Evolutionary conservation across 2,329 filamentous ascomycete species (phyloP), one percentile per base, ranked within the genome.

Genomic region (Verticillium dahliae): DNA sequence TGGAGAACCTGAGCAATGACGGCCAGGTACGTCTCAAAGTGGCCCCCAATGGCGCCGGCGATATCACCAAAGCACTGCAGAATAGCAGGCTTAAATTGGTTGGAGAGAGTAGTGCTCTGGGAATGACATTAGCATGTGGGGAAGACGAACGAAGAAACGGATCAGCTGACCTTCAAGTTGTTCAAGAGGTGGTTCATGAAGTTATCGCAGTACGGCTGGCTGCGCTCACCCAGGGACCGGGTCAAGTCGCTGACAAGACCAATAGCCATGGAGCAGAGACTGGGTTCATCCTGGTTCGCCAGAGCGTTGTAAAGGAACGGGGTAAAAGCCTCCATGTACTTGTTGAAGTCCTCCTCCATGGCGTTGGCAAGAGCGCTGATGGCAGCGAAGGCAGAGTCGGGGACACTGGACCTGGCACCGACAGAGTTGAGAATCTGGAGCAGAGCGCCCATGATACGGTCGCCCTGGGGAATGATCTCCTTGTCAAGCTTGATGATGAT

Each of bases 131-230:
- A 79, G 74, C 58, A 61, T 58, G 27, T 27, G n/a, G 45, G 27
- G 13, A n/a, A 54, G 41, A 18, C 56, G 5, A 15, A n/a, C 41
- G 15, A 14, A 31, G 7, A 13, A 27, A 31, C 31, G 60, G 38
- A 50, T 10, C 41, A 41, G 82, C 84, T 72, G 75, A 91, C 89
- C 75, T 91, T 87, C 52, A 99, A 80, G 77, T 97, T 96, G 81
- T 92, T 93, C 65, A 99, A 85, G 62, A 99, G 82, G 73, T 95
- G 90, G 82, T 99, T 99, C 95, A 99, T 99, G 76, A 98, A 97
- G 67, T 88, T 86, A 71, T 99, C 95, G 77, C 95, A 99, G 81
- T 90, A 98, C 62, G 94, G 95, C 78, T 96, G 91, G 71, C 94
- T 91, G 74, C 90, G 90, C 73, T 92, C 89, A 73, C 92, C 91